Base-by-base conservation (phyloP, 306 rosid species). In the Comarum palustre region DNA sequence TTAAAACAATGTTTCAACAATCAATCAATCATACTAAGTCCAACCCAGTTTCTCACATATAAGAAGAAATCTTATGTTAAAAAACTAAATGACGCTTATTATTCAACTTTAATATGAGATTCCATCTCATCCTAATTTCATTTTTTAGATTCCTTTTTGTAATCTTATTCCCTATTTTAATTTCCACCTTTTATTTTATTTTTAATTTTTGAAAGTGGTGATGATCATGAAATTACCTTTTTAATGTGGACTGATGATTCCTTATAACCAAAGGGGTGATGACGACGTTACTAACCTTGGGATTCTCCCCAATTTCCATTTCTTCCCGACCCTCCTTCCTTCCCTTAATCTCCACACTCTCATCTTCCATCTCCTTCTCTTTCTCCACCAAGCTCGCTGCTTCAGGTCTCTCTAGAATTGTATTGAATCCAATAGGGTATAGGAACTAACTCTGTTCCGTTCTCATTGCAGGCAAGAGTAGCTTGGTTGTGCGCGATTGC, bases 381-480 rank as follows among this genome's bases (percentile, higher is more conserved):
- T 69, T 13, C 68, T 71, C 73, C 41, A 66, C n/a, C 66, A 70
- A 67, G 60, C 8, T 64, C 72, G 41, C 62, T 47, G 2, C 59
- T 22, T 3, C 55, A 77, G 81, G 91, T 85, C n/a, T 34, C 68
- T 52, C 48, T 55, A 48, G 47, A 58, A 27, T 22, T 2, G 60
- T 50, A 29, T 29, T 29, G 31, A 29, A 29, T 29, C 31, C 31
- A 29, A 29, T 29, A 29, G 31, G 31, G 31, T 29, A 29, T 54
- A 62, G 59, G 64, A 86, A 77, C 43, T 83, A 61, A 47, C 48
- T 66, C 42, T 66, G 60, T 20, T 25, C 16, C 68, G 27, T 41
- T 51, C 68, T 47, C 51, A 66, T n/a, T 25, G 71, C 83, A 91
- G 92, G 84, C 77, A 80, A 75, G 65, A 82, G 63, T 71, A 73